phyloP scores from a whole-genome alignment of 176 grass and related monocot genomes.

The Hordeum marinum region DNA sequence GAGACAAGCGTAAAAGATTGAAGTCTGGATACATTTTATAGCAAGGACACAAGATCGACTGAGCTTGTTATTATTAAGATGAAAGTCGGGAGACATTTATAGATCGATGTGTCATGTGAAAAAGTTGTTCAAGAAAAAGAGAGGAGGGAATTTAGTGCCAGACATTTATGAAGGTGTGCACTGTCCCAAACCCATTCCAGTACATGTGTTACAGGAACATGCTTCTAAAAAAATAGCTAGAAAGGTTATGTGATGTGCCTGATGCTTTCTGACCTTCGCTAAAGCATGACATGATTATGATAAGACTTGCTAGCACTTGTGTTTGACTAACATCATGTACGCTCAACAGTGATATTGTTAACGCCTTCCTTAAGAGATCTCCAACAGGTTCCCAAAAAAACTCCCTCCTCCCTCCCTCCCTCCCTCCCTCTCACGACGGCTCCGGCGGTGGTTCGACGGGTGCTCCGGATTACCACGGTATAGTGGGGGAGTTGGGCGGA shows the following conservation, averaged over 20 bases:
- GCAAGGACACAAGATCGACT: neutral
- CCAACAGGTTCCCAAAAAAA: too few species aligned
- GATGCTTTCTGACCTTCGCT: neutral
- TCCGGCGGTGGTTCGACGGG: too few species aligned
- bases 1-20: neutral
- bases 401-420: too few species aligned
- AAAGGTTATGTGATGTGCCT: neutral
- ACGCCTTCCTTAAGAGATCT: neutral
- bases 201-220: neutral
- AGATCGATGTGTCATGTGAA: neutral
- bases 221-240: conserved; percentile 10
- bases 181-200: neutral
- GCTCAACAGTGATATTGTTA: neutral
- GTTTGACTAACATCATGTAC: neutral
- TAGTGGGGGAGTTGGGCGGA: too few species aligned
- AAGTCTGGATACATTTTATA: neutral
- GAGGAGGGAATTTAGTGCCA: neutral
- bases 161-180: neutral
- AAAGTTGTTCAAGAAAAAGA: neutral
- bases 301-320: neutral
- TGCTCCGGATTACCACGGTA: too few species aligned
- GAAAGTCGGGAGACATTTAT: neutral
- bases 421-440: too few species aligned
- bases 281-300: neutral
- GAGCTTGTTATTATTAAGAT: neutral